Evolutionary conservation across 2,329 filamentous ascomycete species (phyloP).

Genomic region (Sphaerulina vaccinii): DNA sequence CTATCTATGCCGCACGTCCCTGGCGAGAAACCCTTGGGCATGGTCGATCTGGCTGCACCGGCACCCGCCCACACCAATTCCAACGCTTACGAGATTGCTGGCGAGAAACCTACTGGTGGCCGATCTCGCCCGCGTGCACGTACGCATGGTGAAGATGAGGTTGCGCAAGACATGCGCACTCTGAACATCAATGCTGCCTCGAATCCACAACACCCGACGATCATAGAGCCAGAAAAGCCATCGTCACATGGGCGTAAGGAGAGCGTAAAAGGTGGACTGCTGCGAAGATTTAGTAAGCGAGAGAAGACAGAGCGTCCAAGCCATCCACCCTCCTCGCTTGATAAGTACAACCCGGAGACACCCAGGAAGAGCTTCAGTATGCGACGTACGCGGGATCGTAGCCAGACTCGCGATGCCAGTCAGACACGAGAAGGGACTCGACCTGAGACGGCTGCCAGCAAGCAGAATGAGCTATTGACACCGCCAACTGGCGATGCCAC

Average conservation of each 20-base stretch:
- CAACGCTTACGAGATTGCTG: conserved; percentile 79
- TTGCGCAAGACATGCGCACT: conserved; percentile 69
- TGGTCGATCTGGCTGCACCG: conserved; percentile 76
- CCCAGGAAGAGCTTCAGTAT: conserved; percentile 90
- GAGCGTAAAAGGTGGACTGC: conserved; percentile 76
- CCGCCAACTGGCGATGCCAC: conserved; percentile 63
- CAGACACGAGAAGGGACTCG: conserved; percentile 46
- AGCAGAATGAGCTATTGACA: conserved; percentile 63
- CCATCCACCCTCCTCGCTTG: conserved; percentile 71
- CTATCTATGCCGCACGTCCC: conserved; percentile 57
- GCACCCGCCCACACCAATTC: conserved; percentile 87
- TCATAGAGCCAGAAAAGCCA: conserved; percentile 42
- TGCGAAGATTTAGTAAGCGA: conserved; percentile 88
- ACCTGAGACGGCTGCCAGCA: conserved; percentile 56
- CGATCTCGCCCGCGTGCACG: conserved; percentile 80
- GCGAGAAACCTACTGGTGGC: conserved; percentile 81
- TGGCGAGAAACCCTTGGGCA: conserved; percentile 56
- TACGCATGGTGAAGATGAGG: conserved; percentile 92
- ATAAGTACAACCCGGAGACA: conserved; percentile 70
- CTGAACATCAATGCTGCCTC: conserved; percentile 59
- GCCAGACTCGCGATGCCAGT: conserved; percentile 42
- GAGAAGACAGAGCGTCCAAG: conserved; percentile 62
- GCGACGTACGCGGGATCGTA: conserved; percentile 55
- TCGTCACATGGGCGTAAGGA: conserved; percentile 68
- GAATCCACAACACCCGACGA: conserved; percentile 46